These are phyloP conservation scores for Spathaspora sp. DNA, from an alignment of 805 yeast species.

Conservation along the genomic window DNA sequence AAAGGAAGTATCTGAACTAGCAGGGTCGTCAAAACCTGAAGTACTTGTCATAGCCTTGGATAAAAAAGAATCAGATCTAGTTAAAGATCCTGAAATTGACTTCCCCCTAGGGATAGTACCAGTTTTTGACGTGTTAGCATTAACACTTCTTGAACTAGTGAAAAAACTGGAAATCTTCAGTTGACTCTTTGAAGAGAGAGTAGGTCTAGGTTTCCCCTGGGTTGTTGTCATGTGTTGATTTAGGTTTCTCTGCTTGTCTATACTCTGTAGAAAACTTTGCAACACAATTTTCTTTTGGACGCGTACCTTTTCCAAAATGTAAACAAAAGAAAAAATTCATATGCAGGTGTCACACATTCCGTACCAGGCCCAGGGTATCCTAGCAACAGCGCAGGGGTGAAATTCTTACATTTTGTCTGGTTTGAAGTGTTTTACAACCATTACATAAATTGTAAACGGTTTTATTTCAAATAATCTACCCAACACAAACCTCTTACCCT, in stretches of 20 bases:
- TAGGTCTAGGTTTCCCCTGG: neutral
- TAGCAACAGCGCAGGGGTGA: too few relatives aligned
- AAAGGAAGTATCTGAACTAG: constrained; percentile 32
- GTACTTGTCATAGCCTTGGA: constrained; percentile 13
- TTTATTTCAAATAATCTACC: too few relatives aligned
- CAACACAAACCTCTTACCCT: too few relatives aligned
- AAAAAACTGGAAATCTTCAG: constrained; percentile 28
- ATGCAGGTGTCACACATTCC: neutral
- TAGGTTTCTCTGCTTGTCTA: neutral
- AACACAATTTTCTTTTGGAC: neutral
- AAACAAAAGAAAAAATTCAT: neutral
- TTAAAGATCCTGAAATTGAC: neutral
- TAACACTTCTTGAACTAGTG: neutral
- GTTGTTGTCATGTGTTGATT: neutral
- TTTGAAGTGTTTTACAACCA: too few relatives aligned
- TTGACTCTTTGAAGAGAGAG: constrained; percentile 13
- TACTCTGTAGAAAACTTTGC: neutral
- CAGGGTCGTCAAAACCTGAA: constrained; percentile 25
- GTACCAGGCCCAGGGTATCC: too few relatives aligned
- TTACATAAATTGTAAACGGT: too few relatives aligned
- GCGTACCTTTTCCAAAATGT: neutral
- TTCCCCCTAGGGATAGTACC: neutral
- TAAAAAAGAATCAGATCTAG: constrained; percentile 19
- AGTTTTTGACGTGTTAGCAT: neutral
- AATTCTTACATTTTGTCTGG: too few relatives aligned